Evolutionary conservation across 2,329 filamentous ascomycete genomes (phyloP).

Genomic region (Fusarium cicatricum): DNA sequence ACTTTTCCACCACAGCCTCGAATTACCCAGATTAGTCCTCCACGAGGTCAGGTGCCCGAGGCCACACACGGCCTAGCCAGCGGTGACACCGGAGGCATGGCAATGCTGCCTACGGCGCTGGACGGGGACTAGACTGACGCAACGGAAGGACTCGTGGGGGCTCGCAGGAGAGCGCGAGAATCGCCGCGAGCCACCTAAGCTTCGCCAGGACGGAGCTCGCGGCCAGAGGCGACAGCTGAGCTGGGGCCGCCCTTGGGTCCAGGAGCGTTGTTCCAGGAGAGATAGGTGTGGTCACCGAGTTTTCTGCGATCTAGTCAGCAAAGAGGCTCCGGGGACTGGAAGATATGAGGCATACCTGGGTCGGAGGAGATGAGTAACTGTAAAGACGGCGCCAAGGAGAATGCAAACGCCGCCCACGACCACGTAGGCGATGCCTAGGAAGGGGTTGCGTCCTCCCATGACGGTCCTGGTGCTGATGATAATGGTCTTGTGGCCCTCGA

Average conservation of each 20-base stretch:
- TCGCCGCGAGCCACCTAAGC: conserved; percentile 49
- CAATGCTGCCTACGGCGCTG: conserved; percentile 2
- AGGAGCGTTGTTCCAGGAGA: conserved; percentile 85
- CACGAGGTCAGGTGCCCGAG: conserved; percentile 5
- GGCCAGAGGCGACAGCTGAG: conserved; percentile 61
- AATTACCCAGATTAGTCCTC: neutral
- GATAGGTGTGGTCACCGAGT: conserved; percentile 96
- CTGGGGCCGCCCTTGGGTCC: conserved; percentile 52
- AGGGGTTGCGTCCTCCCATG: conserved; percentile 94
- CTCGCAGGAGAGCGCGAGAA: conserved; percentile 34
- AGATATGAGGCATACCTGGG: conserved; percentile 71
- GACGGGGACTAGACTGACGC: conserved; percentile 14
- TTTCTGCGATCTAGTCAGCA: conserved; percentile 66
- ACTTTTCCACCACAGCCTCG: conserved; percentile 2
- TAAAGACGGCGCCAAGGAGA: conserved; percentile 86
- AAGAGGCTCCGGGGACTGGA: conserved; percentile 1
- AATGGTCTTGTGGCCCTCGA: conserved; percentile 88
- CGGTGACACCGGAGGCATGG: neutral
- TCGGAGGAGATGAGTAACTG: conserved; percentile 87
- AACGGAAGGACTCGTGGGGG: conserved; percentile 16
- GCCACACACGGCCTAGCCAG: neutral
- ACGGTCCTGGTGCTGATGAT: conserved; percentile 89
- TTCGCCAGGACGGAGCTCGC: conserved; percentile 60
- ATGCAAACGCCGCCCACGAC: conserved; percentile 95
- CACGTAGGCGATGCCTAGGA: conserved; percentile 95